Conservation (phyloP, 2,329 filamentous ascomycete genomes). For the Trichophyton equinum region DNA sequence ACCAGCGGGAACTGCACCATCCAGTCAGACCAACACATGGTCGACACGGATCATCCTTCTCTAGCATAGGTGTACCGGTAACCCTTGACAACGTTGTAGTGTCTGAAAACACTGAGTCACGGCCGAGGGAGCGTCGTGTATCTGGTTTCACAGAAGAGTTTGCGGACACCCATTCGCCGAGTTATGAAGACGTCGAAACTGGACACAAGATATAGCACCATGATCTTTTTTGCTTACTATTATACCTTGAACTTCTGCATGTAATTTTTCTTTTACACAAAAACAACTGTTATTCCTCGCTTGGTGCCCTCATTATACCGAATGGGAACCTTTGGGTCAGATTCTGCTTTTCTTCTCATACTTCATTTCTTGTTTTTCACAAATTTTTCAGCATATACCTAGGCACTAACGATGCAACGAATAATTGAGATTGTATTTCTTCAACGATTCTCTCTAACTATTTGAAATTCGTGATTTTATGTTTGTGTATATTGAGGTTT, state of each 20-base stretch:
- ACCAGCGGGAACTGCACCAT: conserved; percentile 6
- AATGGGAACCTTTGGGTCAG: not conserved
- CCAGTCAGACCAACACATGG: conserved; percentile 7
- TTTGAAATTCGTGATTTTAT: too few relatives aligned
- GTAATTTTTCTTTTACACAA: not conserved
- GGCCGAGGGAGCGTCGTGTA: conserved; percentile 9
- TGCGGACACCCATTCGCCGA: conserved; percentile 3
- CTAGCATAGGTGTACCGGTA: conserved; percentile 10
- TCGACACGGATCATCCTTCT: conserved; percentile 13
- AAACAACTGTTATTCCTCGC: not conserved
- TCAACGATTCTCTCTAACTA: not conserved
- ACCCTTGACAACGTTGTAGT: conserved; percentile 8
- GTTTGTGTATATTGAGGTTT: not conserved
- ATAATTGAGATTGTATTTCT: not conserved
- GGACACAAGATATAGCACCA: not conserved
- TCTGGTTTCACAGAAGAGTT: conserved; percentile 15
- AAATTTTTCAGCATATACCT: not conserved
- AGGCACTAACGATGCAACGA: not conserved
- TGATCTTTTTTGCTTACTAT: too few relatives aligned
- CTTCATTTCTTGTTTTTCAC: not conserved
- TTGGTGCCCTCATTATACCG: not conserved
- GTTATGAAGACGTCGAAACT: conserved; percentile 2
- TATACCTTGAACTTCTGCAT: not conserved
- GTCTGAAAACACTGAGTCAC: conserved; percentile 7
- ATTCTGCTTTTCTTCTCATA: too few relatives aligned